phyloP scores from a whole-genome alignment of 768 basidiomycete genomes.

The Hortiboletus flavorubellus region DNA sequence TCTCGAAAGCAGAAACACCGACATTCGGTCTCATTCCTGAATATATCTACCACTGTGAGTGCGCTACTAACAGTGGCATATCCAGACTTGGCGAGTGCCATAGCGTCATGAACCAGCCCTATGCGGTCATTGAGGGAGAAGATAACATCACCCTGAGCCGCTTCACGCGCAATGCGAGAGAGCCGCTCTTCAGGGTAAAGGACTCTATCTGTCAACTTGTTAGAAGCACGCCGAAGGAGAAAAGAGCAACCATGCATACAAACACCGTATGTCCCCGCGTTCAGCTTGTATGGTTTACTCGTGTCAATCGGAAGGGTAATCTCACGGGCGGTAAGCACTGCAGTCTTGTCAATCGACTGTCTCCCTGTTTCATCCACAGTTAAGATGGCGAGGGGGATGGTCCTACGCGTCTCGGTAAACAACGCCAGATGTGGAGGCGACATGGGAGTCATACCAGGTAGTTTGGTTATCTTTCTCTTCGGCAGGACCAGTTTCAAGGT shows the following conservation, averaged over 20 bases:
- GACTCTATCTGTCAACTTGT: slow-evolving; percentile 61
- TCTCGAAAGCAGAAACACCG: slow-evolving; percentile 24
- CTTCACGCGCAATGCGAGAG: slow-evolving; percentile 73
- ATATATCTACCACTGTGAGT: slow-evolving; percentile 64
- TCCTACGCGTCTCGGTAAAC: slow-evolving; percentile 42
- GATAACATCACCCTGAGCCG: slow-evolving; percentile 56
- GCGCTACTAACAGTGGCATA: slow-evolving; percentile 72
- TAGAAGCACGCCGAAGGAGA: background rate
- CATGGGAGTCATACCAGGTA: slow-evolving; percentile 55
- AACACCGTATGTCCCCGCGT: slow-evolving; percentile 84
- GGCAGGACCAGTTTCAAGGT: slow-evolving; percentile 80
- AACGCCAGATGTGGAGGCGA: background rate
- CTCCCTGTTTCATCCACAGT: slow-evolving; percentile 61
- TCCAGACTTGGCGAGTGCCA: slow-evolving; percentile 80
- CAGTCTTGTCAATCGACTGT: slow-evolving; percentile 52
- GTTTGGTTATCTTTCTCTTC: slow-evolving; percentile 84
- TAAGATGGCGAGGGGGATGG: slow-evolving; percentile 73
- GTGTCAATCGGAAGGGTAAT: slow-evolving; percentile 69
- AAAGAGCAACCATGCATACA: slow-evolving; percentile 51
- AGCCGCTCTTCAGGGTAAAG: slow-evolving; percentile 81
- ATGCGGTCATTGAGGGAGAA: slow-evolving; percentile 86
- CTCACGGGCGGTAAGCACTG: slow-evolving; percentile 68
- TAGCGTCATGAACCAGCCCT: slow-evolving; percentile 81
- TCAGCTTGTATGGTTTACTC: slow-evolving; percentile 81
- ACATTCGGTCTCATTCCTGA: slow-evolving; percentile 79